Base-by-base conservation (phyloP, 2,329 filamentous ascomycete species). In the Cladosporium colombiae region DNA sequence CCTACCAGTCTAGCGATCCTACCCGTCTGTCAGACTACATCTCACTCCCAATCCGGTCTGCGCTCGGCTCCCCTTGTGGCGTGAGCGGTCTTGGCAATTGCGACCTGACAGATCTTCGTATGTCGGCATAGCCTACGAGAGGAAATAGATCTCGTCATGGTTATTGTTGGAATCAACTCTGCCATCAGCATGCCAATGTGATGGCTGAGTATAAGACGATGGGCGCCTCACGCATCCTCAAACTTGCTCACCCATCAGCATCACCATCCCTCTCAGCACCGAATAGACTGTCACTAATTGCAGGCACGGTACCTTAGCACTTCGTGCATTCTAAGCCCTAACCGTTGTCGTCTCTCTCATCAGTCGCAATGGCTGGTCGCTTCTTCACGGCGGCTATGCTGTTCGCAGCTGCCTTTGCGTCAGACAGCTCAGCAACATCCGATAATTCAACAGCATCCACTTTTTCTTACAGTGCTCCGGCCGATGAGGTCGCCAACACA, bases 371-470 rank as follows among this genome's bases (percentile, higher is more conserved):
- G 62, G 62, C 55, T 40, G 62, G 62, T 18, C 62, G 62, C 59
- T 53, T 65, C 62, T 65, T 65, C 33, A 58, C 56, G n/a, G 62
- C 62, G 50, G 62, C 55, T 50, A 33, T 31, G 57, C 59, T 61
- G 21, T 50, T 60, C 44, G 67, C 60, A 53, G 52, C 65, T 16
- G 35, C 50, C 14, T 56, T 62, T 55, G 56, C 65, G 31, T 67
- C 65, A 10, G 35, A 37, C 10, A 21, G n/a, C 23, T 49, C 50
- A 21, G 35, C 33, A 21, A 63, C 44, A 33, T 58, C 65, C n/a
- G 56, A 25, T 16, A 60, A 65, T 16, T 63, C 64, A 11, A 65
- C 57, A 21, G 62, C 65, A 49, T 65, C 62, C 10, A 58, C 62
- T 14, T 68, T 59, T 21, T 35, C 40, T 8, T 60, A 65, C 62